Conservation (phyloP, 225 moss, liverwort and hornwort species). For the Rhytidiadelphus loreus region DNA sequence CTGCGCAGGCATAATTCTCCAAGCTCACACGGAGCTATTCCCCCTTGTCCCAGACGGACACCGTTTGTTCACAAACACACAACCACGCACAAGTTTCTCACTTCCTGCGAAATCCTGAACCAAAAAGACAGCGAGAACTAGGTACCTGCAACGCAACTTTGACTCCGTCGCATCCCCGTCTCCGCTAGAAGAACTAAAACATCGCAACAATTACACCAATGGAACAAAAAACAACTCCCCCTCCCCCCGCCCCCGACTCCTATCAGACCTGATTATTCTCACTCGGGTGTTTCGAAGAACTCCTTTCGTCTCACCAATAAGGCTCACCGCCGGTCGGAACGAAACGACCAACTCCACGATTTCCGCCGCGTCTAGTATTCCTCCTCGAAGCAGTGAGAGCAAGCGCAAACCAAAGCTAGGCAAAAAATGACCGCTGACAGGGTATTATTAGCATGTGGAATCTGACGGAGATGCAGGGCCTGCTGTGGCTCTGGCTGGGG, state of each 20-base stretch:
- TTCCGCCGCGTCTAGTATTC: not conserved
- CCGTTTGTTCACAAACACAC: not conserved
- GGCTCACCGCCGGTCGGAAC: not conserved
- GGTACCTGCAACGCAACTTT: not conserved
- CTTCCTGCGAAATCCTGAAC: not conserved
- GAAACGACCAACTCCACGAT: conserved; percentile 22
- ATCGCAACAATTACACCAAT: not conserved
- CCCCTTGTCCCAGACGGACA: not conserved
- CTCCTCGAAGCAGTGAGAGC: not conserved
- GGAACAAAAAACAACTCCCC: not conserved
- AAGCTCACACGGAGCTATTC: not conserved
- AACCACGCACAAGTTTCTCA: not conserved
- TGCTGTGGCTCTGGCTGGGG: not conserved
- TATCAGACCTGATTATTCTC: not conserved
- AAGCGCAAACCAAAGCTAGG: not conserved
- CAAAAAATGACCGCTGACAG: not conserved
- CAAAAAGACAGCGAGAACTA: not conserved
- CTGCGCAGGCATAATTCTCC: not conserved
- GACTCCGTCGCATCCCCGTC: not conserved
- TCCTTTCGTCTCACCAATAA: not conserved
- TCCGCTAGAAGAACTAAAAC: not conserved
- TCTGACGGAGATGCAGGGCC: not conserved
- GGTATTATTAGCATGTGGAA: conserved; percentile 41
- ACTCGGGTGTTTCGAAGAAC: not conserved
- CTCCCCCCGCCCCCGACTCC: not conserved